phyloP scores from a whole-genome alignment of 1,284 basidiomycete genomes.

The Dichomitus squalens region DNA sequence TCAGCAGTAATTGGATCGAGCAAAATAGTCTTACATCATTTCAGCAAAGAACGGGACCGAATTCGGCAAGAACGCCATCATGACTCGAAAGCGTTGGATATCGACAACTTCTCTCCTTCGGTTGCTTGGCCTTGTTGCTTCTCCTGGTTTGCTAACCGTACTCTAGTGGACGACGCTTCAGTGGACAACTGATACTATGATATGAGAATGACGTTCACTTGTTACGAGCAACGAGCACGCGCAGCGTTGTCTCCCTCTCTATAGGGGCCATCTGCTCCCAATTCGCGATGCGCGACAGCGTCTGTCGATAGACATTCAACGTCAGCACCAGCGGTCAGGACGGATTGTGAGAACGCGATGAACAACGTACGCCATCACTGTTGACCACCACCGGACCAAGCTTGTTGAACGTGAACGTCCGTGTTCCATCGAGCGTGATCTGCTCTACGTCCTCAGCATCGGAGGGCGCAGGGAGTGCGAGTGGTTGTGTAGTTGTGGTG shows the following conservation, averaged over 20 bases:
- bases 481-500: no score
- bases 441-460: slow-evolving; percentile 7
- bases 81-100: background rate
- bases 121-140: slow-evolving; percentile 1
- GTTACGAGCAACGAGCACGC: slow-evolving; percentile 52
- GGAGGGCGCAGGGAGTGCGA: slow-evolving; percentile 19
- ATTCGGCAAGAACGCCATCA: no score
- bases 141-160: slow-evolving; percentile 25
- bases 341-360: no score
- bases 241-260: slow-evolving; percentile 49
- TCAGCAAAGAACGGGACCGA: no score
- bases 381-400: slow-evolving; percentile 62
- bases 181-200: no score
- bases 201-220: slow-evolving; percentile 37
- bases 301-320: slow-evolving; percentile 36
- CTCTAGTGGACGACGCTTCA: slow-evolving; percentile 1
- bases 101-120: slow-evolving; percentile 6
- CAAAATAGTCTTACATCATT: no score
- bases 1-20: no score
- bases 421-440: slow-evolving; percentile 21
- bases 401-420: slow-evolving; percentile 45
- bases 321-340: background rate
- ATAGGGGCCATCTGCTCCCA: slow-evolving; percentile 53
- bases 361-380: slow-evolving; percentile 49
- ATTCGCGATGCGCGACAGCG: slow-evolving; percentile 54